Evolutionary conservation across 169 alveolate species (phyloP), one percentile per base, ranked within the genome.

Genomic region (Theileria parva): DNA sequence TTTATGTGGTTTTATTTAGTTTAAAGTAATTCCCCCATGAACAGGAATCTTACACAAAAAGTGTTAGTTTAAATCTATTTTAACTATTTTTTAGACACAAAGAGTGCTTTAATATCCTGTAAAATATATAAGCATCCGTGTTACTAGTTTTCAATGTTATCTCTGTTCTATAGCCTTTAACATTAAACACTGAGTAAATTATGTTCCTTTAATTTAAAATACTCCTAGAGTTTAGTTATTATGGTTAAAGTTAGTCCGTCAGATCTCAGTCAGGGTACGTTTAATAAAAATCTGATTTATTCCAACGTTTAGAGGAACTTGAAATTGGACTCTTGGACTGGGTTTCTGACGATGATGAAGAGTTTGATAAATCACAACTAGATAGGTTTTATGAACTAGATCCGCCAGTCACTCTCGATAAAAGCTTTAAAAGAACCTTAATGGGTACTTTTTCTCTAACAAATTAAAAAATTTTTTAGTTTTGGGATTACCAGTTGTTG

Each of bases 281-380:
- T 23, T 6, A 25, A 19, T 5, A 12, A 30, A n/a, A 39, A 0
- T 19, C 19, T 53, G 7, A 51, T 32, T 34, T 71, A 13, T 44
- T 4, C 2, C 30, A 17, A n/a, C 25, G 1, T 30, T 23, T 53
- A 60, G 86, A 83, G 68, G 89, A 83, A 32, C 65, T 83, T 63
- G 86, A 60, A 21, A 73, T 59, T 12, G 89, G 89, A n/a, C 27
- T 83, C 51, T 48, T 89, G 85, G 94, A 89, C 75, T 89, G 91
- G 79, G 57, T 90, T 37, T 75, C 90, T n/a, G 94, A 88, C 74
- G 91, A 87, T 48, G 94, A 89, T 17, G 90, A 88, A 27, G 76
- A 81, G 48, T 60, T 64, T 51, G 94, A 89, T 50, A 87, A 91
- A 63, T 81, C 81, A 69, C 86, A 80, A 32, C 51, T 80, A 19